Evolutionary conservation across 768 basidiomycete genomes (phyloP), one percentile per base, ranked within the genome.

Genomic region (Lactarius deliciosus): DNA sequence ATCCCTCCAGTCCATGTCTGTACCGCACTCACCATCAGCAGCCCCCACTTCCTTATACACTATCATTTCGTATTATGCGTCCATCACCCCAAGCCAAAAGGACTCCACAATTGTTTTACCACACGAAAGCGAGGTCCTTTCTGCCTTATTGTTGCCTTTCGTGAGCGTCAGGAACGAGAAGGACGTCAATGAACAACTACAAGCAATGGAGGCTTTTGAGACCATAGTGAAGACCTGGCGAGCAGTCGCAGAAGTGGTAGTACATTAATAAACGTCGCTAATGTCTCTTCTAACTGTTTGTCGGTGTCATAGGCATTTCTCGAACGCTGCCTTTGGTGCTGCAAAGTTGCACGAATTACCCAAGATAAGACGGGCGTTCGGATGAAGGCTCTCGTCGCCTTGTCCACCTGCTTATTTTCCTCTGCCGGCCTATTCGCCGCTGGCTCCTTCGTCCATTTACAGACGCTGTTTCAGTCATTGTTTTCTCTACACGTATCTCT

Each of bases 311-410:
- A 81, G 70, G 78, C 75, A 28, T 83, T 81, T 61, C 77, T 88
- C 11, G 85, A 86, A 65, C 84, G 90, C 30, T 85, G 82, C 70
- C 68, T 88, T 36, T 92, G 90, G 90, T 91, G 89, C 72, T 85
- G 85, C 70, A 84, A 82, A 69, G 88, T 88, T 10, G 85, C 85
- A 1, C 74, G 79, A 40, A 60, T 61, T 11, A 59, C n/a, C 15
- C 47, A 40, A 8, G 78, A 80, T 22, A 76, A 78, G 8, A 78
- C 81, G 9, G 70, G 70, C 20, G 75, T 82, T 58, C 81, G 85
- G 20, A 78, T 80, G 10, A 81, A 85, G 25, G 77, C 88, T 30
- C 70, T 91, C 20, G 79, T 78, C 11, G 75, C 77, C 11, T 77
- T 91, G 4, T 81, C 81, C 68, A 73, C 79, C 2, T 61, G 70